Percentiles rank a stretch among this genome's conserved stretches.
Evolutionary conservation across 352 stramenopile genomes (phyloP).

Genomic region (Globisporangium cystogenes): DNA sequence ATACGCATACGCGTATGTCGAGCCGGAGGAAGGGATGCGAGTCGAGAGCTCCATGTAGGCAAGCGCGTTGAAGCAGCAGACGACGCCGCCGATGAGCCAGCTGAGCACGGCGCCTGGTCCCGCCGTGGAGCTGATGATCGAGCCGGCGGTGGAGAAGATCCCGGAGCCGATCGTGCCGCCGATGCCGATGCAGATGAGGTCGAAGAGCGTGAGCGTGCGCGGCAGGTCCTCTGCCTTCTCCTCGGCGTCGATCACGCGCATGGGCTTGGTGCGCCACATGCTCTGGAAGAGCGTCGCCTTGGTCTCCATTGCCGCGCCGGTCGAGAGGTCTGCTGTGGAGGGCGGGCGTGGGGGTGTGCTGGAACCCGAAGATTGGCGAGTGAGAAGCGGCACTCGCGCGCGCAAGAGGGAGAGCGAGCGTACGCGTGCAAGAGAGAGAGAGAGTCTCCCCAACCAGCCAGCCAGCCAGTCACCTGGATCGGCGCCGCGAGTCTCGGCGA

Average conservation of each 20-base stretch:
- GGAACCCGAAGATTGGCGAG: constrained; percentile 1
- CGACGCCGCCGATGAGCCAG: constrained; percentile 68
- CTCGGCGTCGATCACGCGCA: constrained; percentile 52
- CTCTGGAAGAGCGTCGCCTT: constrained; percentile 9
- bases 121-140: constrained; percentile 62
- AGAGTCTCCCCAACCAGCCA: not conserved
- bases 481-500: not conserved
- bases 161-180: constrained; percentile 85
- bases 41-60: constrained; percentile 85
- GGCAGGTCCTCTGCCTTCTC: constrained; percentile 39
- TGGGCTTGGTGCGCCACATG: constrained; percentile 50
- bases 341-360: not conserved
- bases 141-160: constrained; percentile 76
- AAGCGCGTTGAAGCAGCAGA: constrained; percentile 67
- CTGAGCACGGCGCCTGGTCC: constrained; percentile 69
- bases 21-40: constrained; percentile 80
- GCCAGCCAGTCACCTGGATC: not conserved
- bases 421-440: not conserved
- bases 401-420: constrained; percentile 1
- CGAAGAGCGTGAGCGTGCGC: constrained; percentile 60
- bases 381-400: not conserved
- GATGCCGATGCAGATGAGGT: constrained; percentile 85
- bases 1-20: constrained; percentile 90
- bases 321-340: not conserved
- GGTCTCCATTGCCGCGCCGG: constrained; percentile 9